phyloP scores from a whole-genome alignment of 108 stramenopile species.

The Stephanodiscus minutulus region DNA sequence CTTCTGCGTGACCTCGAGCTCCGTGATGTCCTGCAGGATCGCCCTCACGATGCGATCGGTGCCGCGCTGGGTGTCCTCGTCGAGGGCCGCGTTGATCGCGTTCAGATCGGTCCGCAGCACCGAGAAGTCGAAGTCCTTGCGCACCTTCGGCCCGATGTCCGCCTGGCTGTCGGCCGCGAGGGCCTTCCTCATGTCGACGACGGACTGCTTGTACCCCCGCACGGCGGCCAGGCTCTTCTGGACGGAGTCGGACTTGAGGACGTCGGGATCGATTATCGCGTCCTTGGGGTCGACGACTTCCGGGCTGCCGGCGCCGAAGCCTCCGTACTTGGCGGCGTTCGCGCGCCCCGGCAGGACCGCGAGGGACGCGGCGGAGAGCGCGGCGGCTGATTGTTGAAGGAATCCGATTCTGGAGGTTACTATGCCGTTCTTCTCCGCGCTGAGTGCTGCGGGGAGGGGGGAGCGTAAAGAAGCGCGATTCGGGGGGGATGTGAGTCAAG shows the following conservation, averaged over 20 bases:
- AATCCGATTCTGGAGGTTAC: slow-evolving; percentile 58
- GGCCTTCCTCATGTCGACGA: slow-evolving; percentile 62
- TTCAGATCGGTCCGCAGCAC: slow-evolving; percentile 76
- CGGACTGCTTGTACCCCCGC: slow-evolving; percentile 51
- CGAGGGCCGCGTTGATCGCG: slow-evolving; percentile 84
- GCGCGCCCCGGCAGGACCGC: slow-evolving; percentile 60
- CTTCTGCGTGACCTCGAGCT: slow-evolving; percentile 75
- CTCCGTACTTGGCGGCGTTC: slow-evolving; percentile 81
- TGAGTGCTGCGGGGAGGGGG: slow-evolving; percentile 19
- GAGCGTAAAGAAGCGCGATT: background rate
- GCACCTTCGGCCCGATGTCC: slow-evolving; percentile 71
- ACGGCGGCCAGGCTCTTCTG: slow-evolving; percentile 67
- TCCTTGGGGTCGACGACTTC: slow-evolving; percentile 78
- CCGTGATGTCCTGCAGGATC: slow-evolving; percentile 90
- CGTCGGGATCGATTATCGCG: slow-evolving; percentile 73
- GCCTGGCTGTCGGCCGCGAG: slow-evolving; percentile 68
- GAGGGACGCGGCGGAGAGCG: slow-evolving; percentile 41
- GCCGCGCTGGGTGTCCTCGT: slow-evolving; percentile 92
- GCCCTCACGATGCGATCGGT: slow-evolving; percentile 90
- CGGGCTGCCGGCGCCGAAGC: slow-evolving; percentile 71
- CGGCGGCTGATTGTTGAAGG: slow-evolving; percentile 55
- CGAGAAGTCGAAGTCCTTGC: slow-evolving; percentile 81
- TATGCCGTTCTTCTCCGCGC: slow-evolving; percentile 28
- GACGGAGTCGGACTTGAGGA: slow-evolving; percentile 66
- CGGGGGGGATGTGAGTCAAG: background rate